Evolutionary conservation across 768 basidiomycete species (phyloP), one percentile per base, ranked within the genome.

Genomic region (Hygrophorus pudorinus): DNA sequence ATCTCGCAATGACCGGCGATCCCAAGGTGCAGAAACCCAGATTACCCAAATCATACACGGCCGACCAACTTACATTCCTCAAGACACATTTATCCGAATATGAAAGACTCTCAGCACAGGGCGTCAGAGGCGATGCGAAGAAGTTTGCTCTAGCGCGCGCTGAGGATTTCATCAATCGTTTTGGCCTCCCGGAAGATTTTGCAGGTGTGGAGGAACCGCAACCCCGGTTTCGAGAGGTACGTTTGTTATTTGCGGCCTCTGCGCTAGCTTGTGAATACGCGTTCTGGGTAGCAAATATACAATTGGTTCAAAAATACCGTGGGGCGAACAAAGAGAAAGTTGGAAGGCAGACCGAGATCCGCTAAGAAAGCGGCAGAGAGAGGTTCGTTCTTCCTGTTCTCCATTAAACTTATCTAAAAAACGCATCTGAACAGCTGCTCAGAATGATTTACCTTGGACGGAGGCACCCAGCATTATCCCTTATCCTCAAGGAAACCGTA

Each of bases 261-360:
- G 24, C 41, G 38, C 28, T 24, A 41, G 38, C 41, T 55, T 47
- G 56, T 50, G 16, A 48, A 51, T 42, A 40, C 17, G 14, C 20
- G 30, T 46, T 28, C 30, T 44, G 44, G 51, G 56, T 61, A 79
- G 78, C 77, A 79, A 73, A 77, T 81, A 46, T 81, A 81, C 64
- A 80, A 79, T 52, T 81, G 79, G 79, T 81, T 78, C 62, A 81
- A 81, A 62, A 81, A 81, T 57, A 79, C 79, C 13, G 72, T 78
- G 44, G 79, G 78, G 5, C 67, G 79, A 27, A 75, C 72, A 5
- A 65, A 77, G 43, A 65, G 77, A 38, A 78, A 78, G 56, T 61
- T 72, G 36, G 77, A 78, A 48, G 76, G 76, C 5, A 64, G 72
- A 20, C 69, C 74, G 1, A 65, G 75, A 35, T 67, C 75, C 31